Percentiles rank a stretch among this genome's conserved stretches.
Evolutionary conservation across 2,329 filamentous ascomycete genomes (phyloP).

Genomic region (Albifimbria verrucaria): DNA sequence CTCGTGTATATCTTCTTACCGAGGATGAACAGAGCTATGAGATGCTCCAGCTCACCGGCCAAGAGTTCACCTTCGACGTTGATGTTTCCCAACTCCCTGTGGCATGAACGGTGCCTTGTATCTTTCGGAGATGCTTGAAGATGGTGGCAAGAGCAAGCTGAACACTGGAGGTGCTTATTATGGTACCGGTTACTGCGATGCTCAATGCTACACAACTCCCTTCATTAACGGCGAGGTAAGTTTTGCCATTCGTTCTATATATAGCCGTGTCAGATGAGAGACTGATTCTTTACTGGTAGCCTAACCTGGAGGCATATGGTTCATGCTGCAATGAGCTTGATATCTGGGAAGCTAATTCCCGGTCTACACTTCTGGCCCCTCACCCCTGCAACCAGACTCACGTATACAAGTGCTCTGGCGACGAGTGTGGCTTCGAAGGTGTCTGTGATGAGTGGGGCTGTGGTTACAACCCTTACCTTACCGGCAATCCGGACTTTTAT

Average conservation of each 20-base stretch:
- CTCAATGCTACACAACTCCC: conserved; percentile 49
- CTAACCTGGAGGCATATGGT: conserved; percentile 39
- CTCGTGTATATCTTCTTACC: conserved; percentile 58
- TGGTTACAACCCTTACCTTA: conserved; percentile 39
- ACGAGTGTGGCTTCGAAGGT: conserved; percentile 32
- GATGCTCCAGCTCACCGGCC: conserved; percentile 55
- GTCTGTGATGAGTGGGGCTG: conserved; percentile 44
- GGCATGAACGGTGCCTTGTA: conserved; percentile 67
- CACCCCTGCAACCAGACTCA: conserved; percentile 45
- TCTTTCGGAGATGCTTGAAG: conserved; percentile 51
- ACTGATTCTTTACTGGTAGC: neutral
- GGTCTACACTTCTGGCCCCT: conserved; percentile 41
- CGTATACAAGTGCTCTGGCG: conserved; percentile 41
- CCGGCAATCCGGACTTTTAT: conserved; percentile 25
- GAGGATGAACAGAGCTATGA: conserved; percentile 53
- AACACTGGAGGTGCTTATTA: conserved; percentile 58
- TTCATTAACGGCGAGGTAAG: conserved; percentile 48
- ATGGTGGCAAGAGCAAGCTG: conserved; percentile 54
- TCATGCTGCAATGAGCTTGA: conserved; percentile 54
- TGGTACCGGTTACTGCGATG: conserved; percentile 63
- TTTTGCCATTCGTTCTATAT: too few relatives aligned
- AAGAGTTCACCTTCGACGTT: conserved; percentile 64
- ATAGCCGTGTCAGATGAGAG: too few relatives aligned
- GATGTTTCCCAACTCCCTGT: conserved; percentile 63
- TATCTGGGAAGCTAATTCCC: conserved; percentile 52